Conservation (phyloP, 495 filamentous ascomycete species). For the Xylaria curta region DNA sequence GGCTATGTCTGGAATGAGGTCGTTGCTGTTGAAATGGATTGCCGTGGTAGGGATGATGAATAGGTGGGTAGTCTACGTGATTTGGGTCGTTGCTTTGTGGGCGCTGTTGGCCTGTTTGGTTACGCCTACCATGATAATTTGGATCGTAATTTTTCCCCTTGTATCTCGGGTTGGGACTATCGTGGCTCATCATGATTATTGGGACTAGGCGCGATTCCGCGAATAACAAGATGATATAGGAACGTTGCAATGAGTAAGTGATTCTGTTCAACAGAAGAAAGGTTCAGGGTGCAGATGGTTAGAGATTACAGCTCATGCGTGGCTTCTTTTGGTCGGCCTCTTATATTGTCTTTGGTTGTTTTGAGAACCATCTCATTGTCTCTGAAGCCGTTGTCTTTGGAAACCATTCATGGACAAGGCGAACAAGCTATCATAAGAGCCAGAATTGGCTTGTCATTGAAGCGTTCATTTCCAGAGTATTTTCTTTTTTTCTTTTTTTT, state of each 20-base stretch:
- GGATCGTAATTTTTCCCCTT: slow-evolving; percentile 17
- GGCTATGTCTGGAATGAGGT: not conserved
- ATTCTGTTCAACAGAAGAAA: not conserved
- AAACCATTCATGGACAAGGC: not conserved
- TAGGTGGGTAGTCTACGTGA: not conserved
- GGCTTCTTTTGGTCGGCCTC: not conserved
- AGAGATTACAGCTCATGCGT: not conserved
- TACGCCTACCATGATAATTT: not conserved
- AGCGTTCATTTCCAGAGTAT: not conserved
- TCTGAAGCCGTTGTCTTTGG: not conserved
- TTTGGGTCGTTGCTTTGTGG: not conserved
- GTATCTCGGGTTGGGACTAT: not conserved
- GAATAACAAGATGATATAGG: not conserved
- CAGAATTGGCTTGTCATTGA: not conserved
- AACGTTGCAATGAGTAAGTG: not conserved
- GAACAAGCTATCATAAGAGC: not conserved
- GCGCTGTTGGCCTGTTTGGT: not conserved
- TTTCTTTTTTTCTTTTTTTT: not conserved
- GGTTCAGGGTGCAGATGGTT: not conserved
- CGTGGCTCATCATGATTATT: not conserved
- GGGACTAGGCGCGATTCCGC: not conserved
- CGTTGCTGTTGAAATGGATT: slow-evolving; percentile 1
- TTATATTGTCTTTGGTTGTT: slow-evolving; percentile 11
- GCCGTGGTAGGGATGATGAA: not conserved
- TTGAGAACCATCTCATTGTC: slow-evolving; percentile 10